Base-by-base conservation (phyloP, 2,329 filamentous ascomycete species). In the Neonectria hederae region DNA sequence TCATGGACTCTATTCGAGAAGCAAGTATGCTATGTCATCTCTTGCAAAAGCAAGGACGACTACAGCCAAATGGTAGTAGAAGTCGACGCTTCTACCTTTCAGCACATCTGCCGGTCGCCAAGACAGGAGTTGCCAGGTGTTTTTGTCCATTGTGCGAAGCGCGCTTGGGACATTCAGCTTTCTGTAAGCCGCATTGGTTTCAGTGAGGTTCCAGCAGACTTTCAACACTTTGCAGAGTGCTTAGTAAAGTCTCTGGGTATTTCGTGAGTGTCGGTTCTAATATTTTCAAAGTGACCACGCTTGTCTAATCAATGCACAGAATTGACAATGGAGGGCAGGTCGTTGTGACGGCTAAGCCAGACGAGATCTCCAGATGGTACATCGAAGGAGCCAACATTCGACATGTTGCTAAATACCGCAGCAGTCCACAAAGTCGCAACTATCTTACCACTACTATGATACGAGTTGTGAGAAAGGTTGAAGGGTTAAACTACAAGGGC, bases 91-190 rank as follows among this genome's bases (percentile, higher is more conserved):
- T 45, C 70, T 4, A 75, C 63, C 0, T 75, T 74, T 22, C 28
- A 55, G 2, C 68, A 73, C 56, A 51, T 52, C 14, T 77, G 71
- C 38, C 65, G 65, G 28, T 66, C 70, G 2, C 32, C 53, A 26
- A 35, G 14, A 6, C 52, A 69, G 13, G 72, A 76, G 14, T 14
- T 76, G 2, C 69, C 67, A 2, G 38, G 59, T n/a, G 51, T 75
- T 3, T 72, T 70, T 35, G 49, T 79, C 2, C 77, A 79, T 28
- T 79, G 77, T 32, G 60, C 72, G 6, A 63, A 62, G 5, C 68
- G 72, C 10, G 72, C 76, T 1, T 79, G 77, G 77, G 77, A 78
- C 51, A 60, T 79, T 28, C 72, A 76, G 17, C 54, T 77, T 14
- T 64, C 60, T n/a, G 59, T 69, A 10, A 68, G 59, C 5, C 69